Evolutionary conservation across 2,329 filamentous ascomycete species (phyloP), one percentile per base, ranked within the genome.

Genomic region (Chrysoporthe austroafricana): DNA sequence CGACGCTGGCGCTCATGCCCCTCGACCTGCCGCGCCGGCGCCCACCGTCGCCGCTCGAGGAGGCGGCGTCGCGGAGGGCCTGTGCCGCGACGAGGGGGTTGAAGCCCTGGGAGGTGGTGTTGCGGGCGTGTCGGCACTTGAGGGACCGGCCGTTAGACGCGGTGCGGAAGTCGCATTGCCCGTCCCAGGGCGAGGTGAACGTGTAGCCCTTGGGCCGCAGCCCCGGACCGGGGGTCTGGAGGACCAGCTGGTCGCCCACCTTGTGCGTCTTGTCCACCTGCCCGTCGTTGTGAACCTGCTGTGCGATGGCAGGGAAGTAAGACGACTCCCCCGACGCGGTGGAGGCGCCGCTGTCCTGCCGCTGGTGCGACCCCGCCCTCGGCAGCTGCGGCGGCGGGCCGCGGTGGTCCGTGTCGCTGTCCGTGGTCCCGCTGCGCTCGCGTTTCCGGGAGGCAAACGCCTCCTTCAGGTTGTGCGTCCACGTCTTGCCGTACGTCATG

Each of bases 101-200:
- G 70, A 79, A 81, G 2, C 77, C 73, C 6, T 73, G 74, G 1
- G 73, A 73, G 44, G 77, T 76, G 4, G 82, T 81, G 39, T 86
- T 84, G 1, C 94, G 82, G n/a, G 86, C 80, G 77, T 96, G 93
- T 66, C 88, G 89, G 78, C 91, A 94, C 76, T 88, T 89, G 16
- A 96, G 79, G 66, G 87, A 90, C 63, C 91, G 89, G 2, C 95
- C 94, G 56, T 87, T 90, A 66, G 88, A 85, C 48, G 91, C 91
- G 0, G 94, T 96, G 18, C 87, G 84, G 78, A 98, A 98, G 69
- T 94, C 91, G 79, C 95, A 98, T 54, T 86, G 86, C 18, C 93
- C 92, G 69, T 93, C 89, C 95, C 95, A 98, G 0, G 94, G 94
- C 54, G 92, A 96, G 26, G 83, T 81, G 76, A 97, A 97, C 1